Percentiles rank a stretch among this genome's conserved stretches.
Conservation (phyloP, 768 basidiomycete species). For the Leccinum imitatum region DNA sequence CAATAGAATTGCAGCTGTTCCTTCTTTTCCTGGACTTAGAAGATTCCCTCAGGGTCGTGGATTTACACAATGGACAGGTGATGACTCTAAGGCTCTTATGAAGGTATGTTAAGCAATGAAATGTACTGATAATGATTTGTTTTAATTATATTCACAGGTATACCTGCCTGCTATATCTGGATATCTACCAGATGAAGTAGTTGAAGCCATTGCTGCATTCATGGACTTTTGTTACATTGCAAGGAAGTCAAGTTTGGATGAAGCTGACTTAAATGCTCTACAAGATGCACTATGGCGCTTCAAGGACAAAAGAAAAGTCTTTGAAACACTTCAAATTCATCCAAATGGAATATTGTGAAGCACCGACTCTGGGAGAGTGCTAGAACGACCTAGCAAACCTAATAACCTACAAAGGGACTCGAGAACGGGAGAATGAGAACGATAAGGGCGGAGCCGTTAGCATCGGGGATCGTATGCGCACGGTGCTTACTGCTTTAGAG, state of each 20-base stretch:
- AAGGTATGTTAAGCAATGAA: not conserved
- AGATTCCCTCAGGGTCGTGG: conserved; percentile 1
- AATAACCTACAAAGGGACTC: too few relatives aligned
- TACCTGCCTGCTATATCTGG: not conserved
- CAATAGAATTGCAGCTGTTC: not conserved
- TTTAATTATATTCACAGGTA: not conserved
- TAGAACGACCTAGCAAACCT: too few relatives aligned
- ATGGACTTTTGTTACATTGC: not conserved
- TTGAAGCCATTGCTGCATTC: not conserved
- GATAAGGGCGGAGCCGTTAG: too few relatives aligned
- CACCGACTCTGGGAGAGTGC: too few relatives aligned
- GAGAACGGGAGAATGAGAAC: too few relatives aligned
- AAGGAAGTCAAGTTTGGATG: not conserved
- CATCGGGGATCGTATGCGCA: too few relatives aligned
- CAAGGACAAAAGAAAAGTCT: not conserved
- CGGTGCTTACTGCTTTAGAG: too few relatives aligned
- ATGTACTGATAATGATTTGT: not conserved
- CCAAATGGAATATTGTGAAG: not conserved
- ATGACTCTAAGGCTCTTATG: conserved; percentile 3
- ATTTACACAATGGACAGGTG: conserved; percentile 3
- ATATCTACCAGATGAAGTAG: not conserved
- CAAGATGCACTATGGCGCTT: not conserved
- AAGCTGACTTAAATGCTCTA: not conserved
- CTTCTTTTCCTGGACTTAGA: not conserved
- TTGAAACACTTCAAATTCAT: not conserved